Percentiles rank a stretch among this genome's conserved stretches.
Conservation (phyloP, 148 eudicot species). For the Rhododendron henanense region DNA sequence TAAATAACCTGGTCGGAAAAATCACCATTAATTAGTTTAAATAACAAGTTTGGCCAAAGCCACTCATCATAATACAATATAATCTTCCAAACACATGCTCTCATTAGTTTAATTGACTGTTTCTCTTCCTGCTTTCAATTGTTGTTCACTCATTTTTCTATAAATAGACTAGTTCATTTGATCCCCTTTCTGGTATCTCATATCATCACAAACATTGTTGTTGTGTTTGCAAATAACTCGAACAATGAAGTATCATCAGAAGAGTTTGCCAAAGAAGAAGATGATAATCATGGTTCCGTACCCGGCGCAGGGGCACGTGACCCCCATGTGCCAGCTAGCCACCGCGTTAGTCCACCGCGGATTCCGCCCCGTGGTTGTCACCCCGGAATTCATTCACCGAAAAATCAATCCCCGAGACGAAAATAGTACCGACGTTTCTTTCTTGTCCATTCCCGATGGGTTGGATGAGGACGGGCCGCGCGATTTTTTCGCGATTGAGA, state of each 20-base stretch:
- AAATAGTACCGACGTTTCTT: conserved; percentile 5
- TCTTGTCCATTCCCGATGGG: conserved; percentile 31
- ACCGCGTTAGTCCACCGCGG: conserved; percentile 18
- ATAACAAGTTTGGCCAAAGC: no score
- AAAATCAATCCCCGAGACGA: conserved; percentile 12
- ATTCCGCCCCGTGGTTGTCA: conserved; percentile 27
- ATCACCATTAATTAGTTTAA: no score
- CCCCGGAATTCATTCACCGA: conserved; percentile 39
- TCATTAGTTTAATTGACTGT: no score
- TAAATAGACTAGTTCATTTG: no score
- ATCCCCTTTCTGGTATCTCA: background rate
- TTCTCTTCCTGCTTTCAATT: no score
- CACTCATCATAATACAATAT: no score
- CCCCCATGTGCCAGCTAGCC: conserved; percentile 46
- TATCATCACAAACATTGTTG: background rate
- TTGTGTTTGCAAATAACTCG: background rate
- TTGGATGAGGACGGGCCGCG: conserved; percentile 18
- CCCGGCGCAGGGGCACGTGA: conserved; percentile 57
- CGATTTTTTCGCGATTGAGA: conserved; percentile 41
- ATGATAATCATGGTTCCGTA: conserved; percentile 39
- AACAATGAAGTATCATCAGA: background rate
- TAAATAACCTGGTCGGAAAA: no score
- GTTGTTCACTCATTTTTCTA: no score
- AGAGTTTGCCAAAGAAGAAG: background rate
- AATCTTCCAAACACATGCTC: no score